Conservation (phyloP, 495 filamentous ascomycete species). For the Hypoxylon subgilvum region DNA sequence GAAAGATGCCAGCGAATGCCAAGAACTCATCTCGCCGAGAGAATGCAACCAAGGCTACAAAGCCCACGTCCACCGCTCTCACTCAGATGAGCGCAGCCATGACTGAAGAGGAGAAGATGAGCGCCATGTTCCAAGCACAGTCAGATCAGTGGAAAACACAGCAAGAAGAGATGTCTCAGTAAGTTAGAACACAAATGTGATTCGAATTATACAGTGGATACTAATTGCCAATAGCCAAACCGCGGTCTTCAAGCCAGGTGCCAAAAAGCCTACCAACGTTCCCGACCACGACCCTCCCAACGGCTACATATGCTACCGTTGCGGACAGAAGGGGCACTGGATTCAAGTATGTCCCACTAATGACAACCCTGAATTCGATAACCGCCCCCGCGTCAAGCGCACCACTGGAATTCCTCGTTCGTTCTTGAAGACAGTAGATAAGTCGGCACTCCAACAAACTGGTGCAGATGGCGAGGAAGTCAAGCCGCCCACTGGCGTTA, state of each 20-base stretch:
- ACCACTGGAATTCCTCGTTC: conserved; percentile 95
- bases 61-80: conserved; percentile 61
- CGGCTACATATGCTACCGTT: conserved; percentile 97
- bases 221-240: conserved; percentile 58
- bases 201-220: conserved; percentile 24
- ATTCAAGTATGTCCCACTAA: conserved; percentile 97
- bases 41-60: conserved; percentile 59
- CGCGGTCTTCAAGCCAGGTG: conserved; percentile 56
- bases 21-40: conserved; percentile 79
- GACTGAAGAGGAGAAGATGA: conserved; percentile 89
- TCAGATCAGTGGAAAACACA: conserved; percentile 86
- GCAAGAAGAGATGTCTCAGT: conserved; percentile 92
- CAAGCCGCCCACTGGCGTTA: conserved; percentile 81
- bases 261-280: conserved; percentile 72
- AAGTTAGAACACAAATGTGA: conserved; percentile 50
- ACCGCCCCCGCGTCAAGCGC: conserved; percentile 85
- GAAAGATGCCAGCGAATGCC: conserved; percentile 91
- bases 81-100: conserved; percentile 71
- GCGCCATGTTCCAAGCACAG: conserved; percentile 83
- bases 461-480: conserved; percentile 74
- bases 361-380: conserved; percentile 93
- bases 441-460: conserved; percentile 74
- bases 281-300: conserved; percentile 90
- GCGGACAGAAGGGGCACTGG: conserved; percentile 97
- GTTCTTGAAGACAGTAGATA: conserved; percentile 91